Conservation (phyloP, 768 basidiomycete species). For the Leccinellum luteum region DNA sequence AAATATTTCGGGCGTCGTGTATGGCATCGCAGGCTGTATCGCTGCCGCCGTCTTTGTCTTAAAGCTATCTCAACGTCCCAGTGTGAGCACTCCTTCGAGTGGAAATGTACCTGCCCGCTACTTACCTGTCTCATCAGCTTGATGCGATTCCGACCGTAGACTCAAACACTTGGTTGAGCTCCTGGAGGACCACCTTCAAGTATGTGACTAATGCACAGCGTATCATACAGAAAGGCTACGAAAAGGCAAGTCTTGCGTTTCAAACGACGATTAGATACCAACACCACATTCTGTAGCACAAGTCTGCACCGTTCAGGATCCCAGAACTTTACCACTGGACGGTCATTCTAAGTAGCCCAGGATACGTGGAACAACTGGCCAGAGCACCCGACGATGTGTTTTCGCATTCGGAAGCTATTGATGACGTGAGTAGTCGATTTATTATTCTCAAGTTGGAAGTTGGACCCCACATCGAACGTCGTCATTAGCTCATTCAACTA, state of each 20-base stretch:
- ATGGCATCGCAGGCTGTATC: neutral
- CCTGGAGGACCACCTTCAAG: constrained; percentile 21
- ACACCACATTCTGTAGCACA: constrained; percentile 18
- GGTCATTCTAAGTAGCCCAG: constrained; percentile 32
- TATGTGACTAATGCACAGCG: constrained; percentile 13
- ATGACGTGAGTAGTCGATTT: neutral
- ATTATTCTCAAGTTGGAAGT: neutral
- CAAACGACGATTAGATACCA: neutral
- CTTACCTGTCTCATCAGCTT: neutral
- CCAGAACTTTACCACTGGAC: constrained; percentile 33
- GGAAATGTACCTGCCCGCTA: neutral
- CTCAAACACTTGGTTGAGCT: constrained; percentile 17
- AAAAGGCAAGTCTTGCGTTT: constrained; percentile 15
- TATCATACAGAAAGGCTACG: constrained; percentile 31
- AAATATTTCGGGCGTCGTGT: neutral
- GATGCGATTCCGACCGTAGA: neutral
- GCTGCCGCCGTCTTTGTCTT: neutral
- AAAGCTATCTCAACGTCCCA: neutral
- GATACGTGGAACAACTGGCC: neutral
- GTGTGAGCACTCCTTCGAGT: neutral
- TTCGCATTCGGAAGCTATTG: neutral
- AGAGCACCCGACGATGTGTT: neutral
- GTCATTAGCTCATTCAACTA: constrained; percentile 22
- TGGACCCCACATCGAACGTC: neutral
- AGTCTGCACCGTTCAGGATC: constrained; percentile 28